Base-by-base conservation (phyloP, 257 asterid species). In the Rehmannia glutinosa region DNA sequence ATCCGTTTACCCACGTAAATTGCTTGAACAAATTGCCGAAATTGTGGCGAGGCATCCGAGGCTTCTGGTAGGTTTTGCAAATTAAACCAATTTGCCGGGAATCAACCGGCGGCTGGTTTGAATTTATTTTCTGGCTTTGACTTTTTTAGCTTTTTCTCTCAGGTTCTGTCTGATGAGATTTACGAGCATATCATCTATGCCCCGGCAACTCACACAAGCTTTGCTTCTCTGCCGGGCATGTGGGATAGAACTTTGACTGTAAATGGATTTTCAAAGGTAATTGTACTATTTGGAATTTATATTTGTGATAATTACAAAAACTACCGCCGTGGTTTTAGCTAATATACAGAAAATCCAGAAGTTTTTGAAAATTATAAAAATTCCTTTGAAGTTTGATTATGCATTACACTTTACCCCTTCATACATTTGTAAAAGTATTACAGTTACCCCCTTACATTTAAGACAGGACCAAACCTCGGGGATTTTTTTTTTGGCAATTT, bases 141-240 rank as follows among this genome's bases (percentile, higher is more conserved):
- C 43, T 54, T 54, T 9, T 63, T 0, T 3, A 17, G 8, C 15
- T 67, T 63, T 69, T 20, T 36, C 6, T 47, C 21, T 10, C 81
- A 94, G 99, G 99, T 94, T 62, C 72, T 94, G 62, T 94, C 96
- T 54, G 99, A 91, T 85, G 99, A 91, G 83, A 94, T 85, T 63
- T 94, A 94, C 39, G 97, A 91, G 73, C 97, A 94, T 77, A 91
- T 94, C 65, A 94, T 94, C 66, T 94, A 91, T 77, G 77, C 96
- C 49, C 99, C 99, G 0, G 99, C 99, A 62, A 81, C 84, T 70
- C 97, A 91, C 83, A 85, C 90, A 10, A 94, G 99, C 87, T 94
- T 94, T 71, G 99, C 97, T 46, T 85, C 97, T 63, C 82, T 94
- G 82, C 97, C 95, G 0, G 97, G 90, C 73, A 94, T 94, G 99